These are phyloP conservation scores for Actinomortierella wolfii DNA, from an alignment of 371 early-diverging fungal species.

Conservation along the genomic window DNA sequence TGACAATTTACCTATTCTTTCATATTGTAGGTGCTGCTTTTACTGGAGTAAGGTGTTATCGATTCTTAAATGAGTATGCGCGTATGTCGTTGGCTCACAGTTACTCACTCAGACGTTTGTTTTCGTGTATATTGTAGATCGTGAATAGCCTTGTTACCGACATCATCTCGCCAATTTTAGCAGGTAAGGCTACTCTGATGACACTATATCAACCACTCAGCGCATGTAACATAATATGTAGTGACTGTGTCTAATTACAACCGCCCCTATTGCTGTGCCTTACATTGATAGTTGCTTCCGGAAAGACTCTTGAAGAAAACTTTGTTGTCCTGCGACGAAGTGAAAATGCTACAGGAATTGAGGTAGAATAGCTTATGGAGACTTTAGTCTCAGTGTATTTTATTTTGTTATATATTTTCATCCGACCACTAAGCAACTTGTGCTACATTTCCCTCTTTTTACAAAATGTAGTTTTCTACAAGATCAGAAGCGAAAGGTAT, in stretches of 20 bases:
- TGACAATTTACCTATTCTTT: neutral
- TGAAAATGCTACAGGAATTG: neutral
- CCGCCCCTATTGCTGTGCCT: no score
- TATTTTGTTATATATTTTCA: no score
- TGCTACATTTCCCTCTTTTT: no score
- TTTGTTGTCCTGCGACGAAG: constrained; percentile 16
- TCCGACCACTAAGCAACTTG: no score
- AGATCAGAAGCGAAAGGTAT: no score
- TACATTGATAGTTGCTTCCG: constrained; percentile 12
- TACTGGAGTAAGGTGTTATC: constrained; percentile 33
- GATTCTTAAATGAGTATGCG: neutral
- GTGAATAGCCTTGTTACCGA: constrained; percentile 46
- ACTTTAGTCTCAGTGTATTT: no score
- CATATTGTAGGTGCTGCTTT: constrained; percentile 50
- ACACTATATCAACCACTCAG: no score
- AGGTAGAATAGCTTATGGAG: no score
- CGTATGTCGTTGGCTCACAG: neutral
- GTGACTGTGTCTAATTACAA: no score
- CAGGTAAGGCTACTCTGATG: no score
- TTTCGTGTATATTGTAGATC: constrained; percentile 10
- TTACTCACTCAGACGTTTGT: neutral
- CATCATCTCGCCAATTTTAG: constrained; percentile 38
- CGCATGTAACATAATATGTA: no score
- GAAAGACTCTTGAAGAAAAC: constrained; percentile 38
- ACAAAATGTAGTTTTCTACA: no score